Percentiles rank a stretch among this genome's conserved stretches.
phyloP scores from a whole-genome alignment of 148 eudicot genomes.

The Tetragonia tetragonoides region DNA sequence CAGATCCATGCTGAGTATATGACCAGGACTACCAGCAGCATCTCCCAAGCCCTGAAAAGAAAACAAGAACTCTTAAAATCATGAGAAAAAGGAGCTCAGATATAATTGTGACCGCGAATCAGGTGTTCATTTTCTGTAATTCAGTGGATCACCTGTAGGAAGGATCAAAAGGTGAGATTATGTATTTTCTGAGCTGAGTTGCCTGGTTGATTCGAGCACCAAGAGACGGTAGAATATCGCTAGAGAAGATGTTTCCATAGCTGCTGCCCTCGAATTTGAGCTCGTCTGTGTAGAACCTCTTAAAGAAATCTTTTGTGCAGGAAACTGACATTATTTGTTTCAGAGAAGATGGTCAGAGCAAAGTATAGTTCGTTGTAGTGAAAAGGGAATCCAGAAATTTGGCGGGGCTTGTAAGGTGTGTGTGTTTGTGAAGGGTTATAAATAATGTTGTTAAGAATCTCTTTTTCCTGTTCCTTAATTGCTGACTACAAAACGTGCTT shows the following conservation, averaged over 20 bases:
- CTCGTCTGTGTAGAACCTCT: slow-evolving; percentile 57
- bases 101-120: too few relatives aligned
- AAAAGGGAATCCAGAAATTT: slow-evolving; percentile 1
- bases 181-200: slow-evolving; percentile 41
- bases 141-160: slow-evolving; percentile 49
- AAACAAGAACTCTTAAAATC: neutral
- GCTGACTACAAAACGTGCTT: neutral
- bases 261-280: slow-evolving; percentile 30
- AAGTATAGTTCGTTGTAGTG: neutral
- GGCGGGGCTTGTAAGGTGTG: slow-evolving; percentile 9
- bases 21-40: slow-evolving; percentile 63
- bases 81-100: neutral
- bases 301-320: slow-evolving; percentile 36
- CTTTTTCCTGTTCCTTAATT: neutral
- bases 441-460: slow-evolving; percentile 26
- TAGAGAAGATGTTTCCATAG: slow-evolving; percentile 55
- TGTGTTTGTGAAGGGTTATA: slow-evolving; percentile 22
- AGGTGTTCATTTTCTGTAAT: too few relatives aligned
- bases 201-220: slow-evolving; percentile 70
- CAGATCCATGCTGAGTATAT: slow-evolving; percentile 90
- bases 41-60: slow-evolving; percentile 86
- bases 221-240: slow-evolving; percentile 71
- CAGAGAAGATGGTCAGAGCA: neutral
- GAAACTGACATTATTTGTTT: slow-evolving; percentile 42
- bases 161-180: slow-evolving; percentile 66